Conservation (phyloP, 805 yeast species). For the Monosporozyma aquatica region DNA sequence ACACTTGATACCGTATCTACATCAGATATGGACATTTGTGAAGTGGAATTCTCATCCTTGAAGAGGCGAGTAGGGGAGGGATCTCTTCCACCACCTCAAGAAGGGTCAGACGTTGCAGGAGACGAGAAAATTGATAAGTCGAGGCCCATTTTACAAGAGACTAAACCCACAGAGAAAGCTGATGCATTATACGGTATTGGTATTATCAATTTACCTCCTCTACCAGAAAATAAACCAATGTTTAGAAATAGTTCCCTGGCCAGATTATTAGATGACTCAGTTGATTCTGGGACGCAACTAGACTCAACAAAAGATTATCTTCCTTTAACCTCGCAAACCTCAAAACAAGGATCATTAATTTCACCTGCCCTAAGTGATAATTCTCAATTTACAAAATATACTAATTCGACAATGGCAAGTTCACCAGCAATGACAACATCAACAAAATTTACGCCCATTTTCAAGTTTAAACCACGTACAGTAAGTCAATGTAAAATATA, state of each 20-base stretch:
- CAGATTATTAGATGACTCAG: not conserved
- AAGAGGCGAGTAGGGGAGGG: no score
- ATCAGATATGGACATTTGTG: not conserved
- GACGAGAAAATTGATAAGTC: no score
- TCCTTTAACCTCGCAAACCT: no score
- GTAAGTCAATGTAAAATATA: conserved; percentile 11
- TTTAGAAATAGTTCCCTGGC: conserved; percentile 4
- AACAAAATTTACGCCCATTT: conserved; percentile 5
- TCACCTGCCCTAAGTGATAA: conserved; percentile 11
- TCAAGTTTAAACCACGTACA: conserved; percentile 22
- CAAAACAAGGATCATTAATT: conserved; percentile 10
- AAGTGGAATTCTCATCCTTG: not conserved
- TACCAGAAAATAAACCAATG: conserved; percentile 1
- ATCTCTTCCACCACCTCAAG: no score
- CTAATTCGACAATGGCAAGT: conserved; percentile 14
- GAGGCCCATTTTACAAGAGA: not conserved
- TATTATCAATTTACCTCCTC: conserved; percentile 1
- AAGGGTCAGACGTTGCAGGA: no score
- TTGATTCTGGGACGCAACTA: no score
- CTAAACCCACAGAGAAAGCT: not conserved
- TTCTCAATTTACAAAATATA: conserved; percentile 22
- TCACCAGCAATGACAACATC: conserved; percentile 1
- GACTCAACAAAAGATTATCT: conserved; percentile 18
- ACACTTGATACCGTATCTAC: not conserved
- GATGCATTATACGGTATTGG: conserved; percentile 3